Evolutionary conservation across 2,329 filamentous ascomycete species (phyloP), one percentile per base, ranked within the genome.

Genomic region (Pezizomycotina sp.): DNA sequence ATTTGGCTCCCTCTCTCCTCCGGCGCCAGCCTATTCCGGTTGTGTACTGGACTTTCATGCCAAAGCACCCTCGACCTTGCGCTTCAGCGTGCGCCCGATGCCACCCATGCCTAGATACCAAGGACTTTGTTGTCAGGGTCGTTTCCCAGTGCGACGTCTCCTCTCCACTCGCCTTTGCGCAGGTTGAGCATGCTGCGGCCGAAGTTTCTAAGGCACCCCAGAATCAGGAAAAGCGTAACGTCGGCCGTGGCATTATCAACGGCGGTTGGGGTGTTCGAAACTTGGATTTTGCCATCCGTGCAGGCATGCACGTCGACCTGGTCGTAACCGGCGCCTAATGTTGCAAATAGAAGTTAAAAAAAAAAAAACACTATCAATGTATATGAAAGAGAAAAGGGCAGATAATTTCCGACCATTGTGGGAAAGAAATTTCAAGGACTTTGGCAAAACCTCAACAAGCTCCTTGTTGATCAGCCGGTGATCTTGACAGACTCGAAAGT

Each of bases 21-120:
- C 32, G 67, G 43, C 38, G 74, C 70, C 46, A 89, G 56, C 49
- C 62, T 57, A 1, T 60, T 66, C 5, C 81, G 70, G 54, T 89
- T 89, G 52, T 82, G 51, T 91, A 89, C 31, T 74, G 65, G 8
- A 79, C 64, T 27, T 58, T 66, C 77, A 89, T 83, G 7, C 74
- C 77, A 53, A 91, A 84, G 0, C n/a, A n/a, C 65, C 77, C 35
- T 69, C 64, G 3, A 74, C 77, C 57, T 83, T 83, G 53, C 62
- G 68, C 53, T 76, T 79, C 49, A 89, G 58, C 51, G 82, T 81
- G 22, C 75, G 63, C 1, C 82, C 81, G 43, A 91, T 89, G 2
- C 81, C 79, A 13, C 81, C 81, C 79, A 89, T 86, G 5, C 81
- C 81, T 25, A 91, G 56, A 91, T 82, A 0, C 81, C 81, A 4